Base-by-base conservation (phyloP, 148 eudicot genomes). In the Silene uniflora region DNA sequence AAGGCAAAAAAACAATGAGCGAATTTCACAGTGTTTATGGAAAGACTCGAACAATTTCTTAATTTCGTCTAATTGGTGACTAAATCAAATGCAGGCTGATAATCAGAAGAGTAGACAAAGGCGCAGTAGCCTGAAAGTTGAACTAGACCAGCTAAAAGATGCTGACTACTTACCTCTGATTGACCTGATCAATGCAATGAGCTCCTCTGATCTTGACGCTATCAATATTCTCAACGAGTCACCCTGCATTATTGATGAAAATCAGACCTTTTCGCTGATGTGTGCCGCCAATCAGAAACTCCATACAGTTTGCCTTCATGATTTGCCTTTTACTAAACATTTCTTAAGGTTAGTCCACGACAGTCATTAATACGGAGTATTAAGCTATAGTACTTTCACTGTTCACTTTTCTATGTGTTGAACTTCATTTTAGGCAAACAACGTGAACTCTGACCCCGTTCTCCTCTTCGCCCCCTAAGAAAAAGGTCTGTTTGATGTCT, bases 81-180 rank as follows among this genome's bases (percentile, higher is more conserved):
- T 10, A 49, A 32, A 21, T 39, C 10, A 29, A 59, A 56, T 75
- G 78, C 87, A 89, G 93, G 91, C 84, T 54, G 80, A 76, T 71
- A 27, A 73, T 68, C 86, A 82, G 79, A 84, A 82, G 75, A 67
- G 75, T 42, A 35, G 66, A 29, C 32, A 62, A 75, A 78, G 80
- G 85, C 83, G 27, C 78, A 77, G 83, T 72, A 72, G 42, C 24
- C 71, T 86, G 17, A 64, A 44, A 52, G 44, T 90, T 76, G 71
- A 69, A 69, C 64, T 88, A 71, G 83, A 86, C 76, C 74, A 76
- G 32, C 82, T 88, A 16, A 84, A 79, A 76, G 86, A 84, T 82
- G 80, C 58, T 21, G 89, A 90, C 59, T 77, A 86, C 16, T 65
- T 56, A 55, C 86, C 91, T 14, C 88, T 90, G 54, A 58, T 84